Evolutionary conservation across 2,329 filamentous ascomycete species (phyloP), one percentile per base, ranked within the genome.

Genomic region (Stagonosporopsis tanaceti): DNA sequence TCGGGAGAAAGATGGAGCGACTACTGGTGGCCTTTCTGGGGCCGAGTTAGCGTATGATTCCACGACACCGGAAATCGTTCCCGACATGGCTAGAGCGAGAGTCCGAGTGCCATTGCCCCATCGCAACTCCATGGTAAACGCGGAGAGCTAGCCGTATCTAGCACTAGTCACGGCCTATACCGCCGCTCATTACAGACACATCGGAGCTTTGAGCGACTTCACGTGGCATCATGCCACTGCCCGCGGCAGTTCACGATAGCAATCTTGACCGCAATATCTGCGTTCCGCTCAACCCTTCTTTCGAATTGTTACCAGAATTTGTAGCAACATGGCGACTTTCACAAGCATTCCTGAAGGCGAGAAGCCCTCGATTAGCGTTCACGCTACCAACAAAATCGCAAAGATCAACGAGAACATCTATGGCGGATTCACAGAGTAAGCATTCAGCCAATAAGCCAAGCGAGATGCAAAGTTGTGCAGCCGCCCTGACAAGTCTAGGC

Each of bases 321-420:
- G 20, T 15, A 52, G 20, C 50, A 62, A 46, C 22, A 92, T 92
- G 90, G 86, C 90, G 9, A 90, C 87, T 44, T 92, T 91, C 71
- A 92, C 89, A 24, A 86, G 85, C 69, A 85, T 91, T 62, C 69
- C 78, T 9, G 85, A 87, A 54, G 81, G 81, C 62, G 84, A 88
- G 65, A 82, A 78, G 58, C 84, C 89, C 44, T 83, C 82, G 63
- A 90, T 92, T 69, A 84, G 84, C 51, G 79, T 93, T 57, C 85
- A 91, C 70, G 80, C 88, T 5, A 75, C 78, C 15, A 84, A 89
- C 73, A 86, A 84, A 64, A 77, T 93, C 52, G 88, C 89, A 57
- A 87, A 87, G 72, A 92, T 95, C 69, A 87, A 93, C 69, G 85
- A 90, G 59, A 91, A 91, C 71, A 91, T 90, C 68, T 95, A 94